These are phyloP conservation scores for Xylaria sp. DNA, from an alignment of 495 filamentous ascomycete species.

Conservation along the genomic window DNA sequence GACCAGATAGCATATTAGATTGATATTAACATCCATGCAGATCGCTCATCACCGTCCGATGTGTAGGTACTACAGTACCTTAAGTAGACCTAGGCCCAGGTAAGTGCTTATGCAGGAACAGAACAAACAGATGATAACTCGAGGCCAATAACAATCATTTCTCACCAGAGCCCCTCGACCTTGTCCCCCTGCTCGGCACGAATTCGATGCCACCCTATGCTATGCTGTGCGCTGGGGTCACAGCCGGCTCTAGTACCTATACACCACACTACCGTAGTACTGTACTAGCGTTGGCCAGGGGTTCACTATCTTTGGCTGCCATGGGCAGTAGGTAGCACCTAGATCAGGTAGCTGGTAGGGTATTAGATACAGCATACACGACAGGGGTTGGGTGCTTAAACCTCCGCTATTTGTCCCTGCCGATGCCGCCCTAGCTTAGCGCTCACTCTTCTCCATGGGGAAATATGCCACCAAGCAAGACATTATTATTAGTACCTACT, in stretches of 20 bases:
- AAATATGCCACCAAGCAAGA: constrained; percentile 2
- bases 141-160: constrained; percentile 21
- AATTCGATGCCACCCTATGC: background rate
- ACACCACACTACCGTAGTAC: background rate
- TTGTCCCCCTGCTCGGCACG: background rate
- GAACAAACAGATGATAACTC: background rate
- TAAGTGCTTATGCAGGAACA: constrained; percentile 27
- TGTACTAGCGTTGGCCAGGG: constrained; percentile 2
- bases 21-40: no score
- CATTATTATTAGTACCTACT: no score
- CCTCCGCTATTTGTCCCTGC: constrained; percentile 6
- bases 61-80: no score
- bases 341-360: no score
- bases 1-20: no score
- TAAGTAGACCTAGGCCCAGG: no score
- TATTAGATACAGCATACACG: background rate
- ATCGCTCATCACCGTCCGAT: no score
- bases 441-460: constrained; percentile 1
- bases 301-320: background rate
- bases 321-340: background rate
- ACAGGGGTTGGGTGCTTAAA: constrained; percentile 16
- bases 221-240: background rate
- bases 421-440: background rate
- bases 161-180: background rate
- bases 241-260: constrained; percentile 13